phyloP scores from a whole-genome alignment of 345 rosid genomes.

The Heritiera fomes region DNA sequence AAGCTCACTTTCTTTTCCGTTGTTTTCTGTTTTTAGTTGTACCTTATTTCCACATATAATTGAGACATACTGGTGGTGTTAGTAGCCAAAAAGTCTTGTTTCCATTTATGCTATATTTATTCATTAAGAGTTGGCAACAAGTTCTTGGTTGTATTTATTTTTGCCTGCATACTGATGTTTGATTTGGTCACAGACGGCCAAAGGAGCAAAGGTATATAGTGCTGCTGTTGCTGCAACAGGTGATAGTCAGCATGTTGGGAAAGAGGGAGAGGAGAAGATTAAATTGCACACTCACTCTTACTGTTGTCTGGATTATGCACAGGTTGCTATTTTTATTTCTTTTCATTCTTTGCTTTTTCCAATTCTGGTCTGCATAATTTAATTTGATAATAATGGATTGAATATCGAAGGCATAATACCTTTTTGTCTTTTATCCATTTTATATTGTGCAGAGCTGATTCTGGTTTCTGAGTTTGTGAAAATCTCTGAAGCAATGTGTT shows the following conservation, averaged over 20 bases:
- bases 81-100: constrained; percentile 9
- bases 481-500: constrained; percentile 25
- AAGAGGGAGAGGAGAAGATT: constrained; percentile 80
- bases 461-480: constrained; percentile 20
- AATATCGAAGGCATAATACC: neutral
- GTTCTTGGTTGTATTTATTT: neutral
- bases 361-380: neutral
- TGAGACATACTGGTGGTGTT: neutral
- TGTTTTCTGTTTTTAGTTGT: constrained; percentile 3
- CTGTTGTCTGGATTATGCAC: constrained; percentile 88
- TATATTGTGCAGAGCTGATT: neutral
- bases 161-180: constrained; percentile 14
- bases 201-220: constrained; percentile 76
- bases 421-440: constrained; percentile 13
- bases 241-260: constrained; percentile 43
- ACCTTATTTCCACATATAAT: neutral
- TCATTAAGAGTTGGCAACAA: neutral
- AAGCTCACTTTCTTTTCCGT: neutral
- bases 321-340: constrained; percentile 44
- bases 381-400: constrained; percentile 6
- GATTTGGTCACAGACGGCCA: constrained; percentile 64
- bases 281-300: constrained; percentile 88
- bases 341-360: neutral
- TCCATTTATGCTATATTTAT: neutral
- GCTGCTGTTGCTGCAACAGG: constrained; percentile 75